Evolutionary conservation across 805 yeast species (phyloP).

Genomic region (Candida coleopterorum): DNA sequence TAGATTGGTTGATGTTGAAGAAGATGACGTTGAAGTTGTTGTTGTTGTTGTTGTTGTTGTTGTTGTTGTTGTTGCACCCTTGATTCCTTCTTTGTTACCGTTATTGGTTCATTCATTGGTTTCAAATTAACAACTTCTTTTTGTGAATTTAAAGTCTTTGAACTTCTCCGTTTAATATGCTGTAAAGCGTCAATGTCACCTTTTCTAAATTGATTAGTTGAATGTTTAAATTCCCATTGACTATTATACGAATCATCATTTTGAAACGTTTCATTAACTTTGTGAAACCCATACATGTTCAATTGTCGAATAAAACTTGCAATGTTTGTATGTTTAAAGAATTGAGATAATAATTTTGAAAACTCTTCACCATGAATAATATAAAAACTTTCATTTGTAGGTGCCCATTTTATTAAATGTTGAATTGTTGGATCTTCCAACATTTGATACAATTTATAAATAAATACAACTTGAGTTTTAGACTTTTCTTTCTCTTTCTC

Average conservation of each 20-base stretch:
- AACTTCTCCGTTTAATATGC: constrained; percentile 72
- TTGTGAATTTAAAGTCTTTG: constrained; percentile 32
- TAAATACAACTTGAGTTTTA: constrained; percentile 51
- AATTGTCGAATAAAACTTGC: constrained; percentile 40
- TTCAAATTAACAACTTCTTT: constrained; percentile 36
- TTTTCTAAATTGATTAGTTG: constrained; percentile 69
- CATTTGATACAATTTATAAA: constrained; percentile 89
- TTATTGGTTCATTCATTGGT: constrained; percentile 12
- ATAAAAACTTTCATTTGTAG: constrained; percentile 64
- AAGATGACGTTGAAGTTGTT: neutral
- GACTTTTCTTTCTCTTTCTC: constrained; percentile 10
- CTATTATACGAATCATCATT: constrained; percentile 11
- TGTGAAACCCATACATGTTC: constrained; percentile 44
- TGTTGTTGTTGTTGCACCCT: neutral
- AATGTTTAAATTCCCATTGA: constrained; percentile 86
- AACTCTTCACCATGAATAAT: constrained; percentile 87
- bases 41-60: neutral
- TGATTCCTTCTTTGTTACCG: no score
- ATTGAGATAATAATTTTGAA: constrained; percentile 60
- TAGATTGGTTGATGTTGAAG: no score
- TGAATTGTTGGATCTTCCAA: constrained; percentile 68
- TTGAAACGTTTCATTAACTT: constrained; percentile 38
- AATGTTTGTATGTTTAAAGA: constrained; percentile 44
- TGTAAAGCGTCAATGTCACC: constrained; percentile 75
- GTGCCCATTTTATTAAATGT: constrained; percentile 85